Evolutionary conservation across 2,329 filamentous ascomycete genomes (phyloP).

Genomic region (Colletotrichum viniferum): DNA sequence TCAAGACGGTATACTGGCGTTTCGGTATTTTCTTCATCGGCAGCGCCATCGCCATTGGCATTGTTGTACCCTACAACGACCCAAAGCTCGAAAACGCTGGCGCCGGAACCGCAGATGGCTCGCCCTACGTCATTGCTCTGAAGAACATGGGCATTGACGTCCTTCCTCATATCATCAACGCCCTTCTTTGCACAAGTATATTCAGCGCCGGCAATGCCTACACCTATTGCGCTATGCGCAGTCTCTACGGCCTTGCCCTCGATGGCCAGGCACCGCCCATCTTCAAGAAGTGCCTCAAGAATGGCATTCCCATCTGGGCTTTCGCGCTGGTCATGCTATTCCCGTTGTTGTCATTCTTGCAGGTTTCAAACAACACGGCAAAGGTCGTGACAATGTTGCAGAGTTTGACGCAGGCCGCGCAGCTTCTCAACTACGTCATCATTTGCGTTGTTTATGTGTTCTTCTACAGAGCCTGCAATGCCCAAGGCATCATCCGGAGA

Average conservation of each 20-base stretch:
- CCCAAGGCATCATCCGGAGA: constrained; percentile 48
- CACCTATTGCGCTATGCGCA: constrained; percentile 58
- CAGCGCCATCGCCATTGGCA: constrained; percentile 69
- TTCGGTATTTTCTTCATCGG: constrained; percentile 75
- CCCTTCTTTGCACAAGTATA: constrained; percentile 56
- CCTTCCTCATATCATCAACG: constrained; percentile 64
- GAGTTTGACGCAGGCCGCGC: constrained; percentile 50
- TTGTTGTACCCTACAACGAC: constrained; percentile 71
- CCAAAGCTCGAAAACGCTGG: constrained; percentile 46
- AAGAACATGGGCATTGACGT: constrained; percentile 55
- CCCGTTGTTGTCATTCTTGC: constrained; percentile 57
- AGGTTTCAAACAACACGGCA: constrained; percentile 51
- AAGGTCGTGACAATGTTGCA: constrained; percentile 57
- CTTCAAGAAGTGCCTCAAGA: constrained; percentile 57
- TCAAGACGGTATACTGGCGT: constrained; percentile 76
- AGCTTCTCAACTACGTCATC: constrained; percentile 54
- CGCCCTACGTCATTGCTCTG: constrained; percentile 69
- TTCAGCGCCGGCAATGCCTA: constrained; percentile 34
- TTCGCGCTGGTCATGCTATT: constrained; percentile 59
- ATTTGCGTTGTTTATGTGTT: constrained; percentile 61
- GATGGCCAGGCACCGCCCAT: constrained; percentile 56
- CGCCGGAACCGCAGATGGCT: constrained; percentile 55
- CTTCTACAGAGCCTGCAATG: constrained; percentile 59
- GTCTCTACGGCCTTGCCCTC: constrained; percentile 59
- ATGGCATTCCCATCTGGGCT: constrained; percentile 66